Base-by-base conservation (phyloP, 108 stramenopile species). In the Cylindrotheca closterium region DNA sequence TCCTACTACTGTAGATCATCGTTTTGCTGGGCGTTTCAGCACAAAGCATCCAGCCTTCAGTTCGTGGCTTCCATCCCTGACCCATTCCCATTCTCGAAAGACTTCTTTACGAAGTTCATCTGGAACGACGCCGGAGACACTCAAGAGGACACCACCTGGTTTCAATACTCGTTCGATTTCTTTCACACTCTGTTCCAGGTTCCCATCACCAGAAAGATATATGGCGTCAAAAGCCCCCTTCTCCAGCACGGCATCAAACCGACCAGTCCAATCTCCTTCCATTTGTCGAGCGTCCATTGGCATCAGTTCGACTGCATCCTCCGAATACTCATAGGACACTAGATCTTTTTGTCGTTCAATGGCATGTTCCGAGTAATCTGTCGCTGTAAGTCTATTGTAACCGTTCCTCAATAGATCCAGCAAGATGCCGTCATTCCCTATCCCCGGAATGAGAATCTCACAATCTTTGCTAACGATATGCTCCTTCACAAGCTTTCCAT, bases 171-270 rank as follows among this genome's bases (percentile, higher is more conserved):
- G 68, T 22, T 60, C 34, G 22, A 92, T 71, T 63, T 89, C 85
- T n/a, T 65, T 48, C 24, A 77, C 77, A 1, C 86, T 67, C 19
- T 32, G 21, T 63, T 88, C 86, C 24, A 85, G 65, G 68, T 83
- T 84, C 1, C 82, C 85, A 72, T 83, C 79, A 23, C 85, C 83
- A 25, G 83, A 87, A n/a, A 92, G 47, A 55, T 87, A 89, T 5
- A 92, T 83, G 28, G 87, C 91, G 74, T 92, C 91, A 51, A 88
- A 61, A 2, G 81, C 77, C 5, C 91, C 87, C 60, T 89, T 92
- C 73, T 92, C 91, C 28, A 92, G 30, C 23, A 89, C 78, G 28
- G 74, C 70, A 75, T 89, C 91, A 62, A 85, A 92, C 8, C 28
- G 24, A 51, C 74, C 30, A 0, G 52, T 70, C 87, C 87, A 91